Evolutionary conservation across 2,329 filamentous ascomycete species (phyloP).

Genomic region (Fusarium piperis): DNA sequence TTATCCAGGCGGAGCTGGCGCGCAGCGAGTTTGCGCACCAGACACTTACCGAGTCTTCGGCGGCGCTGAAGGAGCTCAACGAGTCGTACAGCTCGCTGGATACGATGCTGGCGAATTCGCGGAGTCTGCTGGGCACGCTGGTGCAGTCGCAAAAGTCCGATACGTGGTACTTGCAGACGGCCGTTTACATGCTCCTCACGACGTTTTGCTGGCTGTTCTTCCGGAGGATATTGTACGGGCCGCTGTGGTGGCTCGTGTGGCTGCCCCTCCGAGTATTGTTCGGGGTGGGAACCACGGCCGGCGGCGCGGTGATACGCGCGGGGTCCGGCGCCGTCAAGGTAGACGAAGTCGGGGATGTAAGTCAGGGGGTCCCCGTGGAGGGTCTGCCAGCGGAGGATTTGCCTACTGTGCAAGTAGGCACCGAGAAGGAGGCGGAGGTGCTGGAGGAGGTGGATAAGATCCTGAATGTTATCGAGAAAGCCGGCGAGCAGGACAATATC

Average conservation of each 20-base stretch:
- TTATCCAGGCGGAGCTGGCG: constrained; percentile 85
- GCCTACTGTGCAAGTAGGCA: constrained; percentile 60
- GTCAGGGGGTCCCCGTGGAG: constrained; percentile 44
- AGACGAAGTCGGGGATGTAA: constrained; percentile 41
- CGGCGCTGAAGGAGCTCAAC: constrained; percentile 80
- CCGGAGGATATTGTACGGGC: constrained; percentile 85
- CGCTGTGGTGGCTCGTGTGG: constrained; percentile 89
- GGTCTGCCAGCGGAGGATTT: constrained; percentile 54
- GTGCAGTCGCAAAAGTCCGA: constrained; percentile 93
- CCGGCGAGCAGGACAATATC: constrained; percentile 40
- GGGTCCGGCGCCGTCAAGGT: constrained; percentile 39
- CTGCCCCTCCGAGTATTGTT: constrained; percentile 78
- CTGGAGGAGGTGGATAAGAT: constrained; percentile 65
- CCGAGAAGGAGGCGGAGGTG: constrained; percentile 49
- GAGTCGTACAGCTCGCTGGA: constrained; percentile 86
- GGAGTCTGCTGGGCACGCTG: constrained; percentile 79
- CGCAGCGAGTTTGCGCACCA: constrained; percentile 91
- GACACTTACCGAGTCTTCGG: constrained; percentile 84
- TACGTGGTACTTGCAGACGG: constrained; percentile 95
- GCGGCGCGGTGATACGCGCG: constrained; percentile 60
- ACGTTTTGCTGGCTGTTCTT: constrained; percentile 90
- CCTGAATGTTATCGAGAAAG: constrained; percentile 56
- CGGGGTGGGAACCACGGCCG: constrained; percentile 64
- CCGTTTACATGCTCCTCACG: constrained; percentile 81
- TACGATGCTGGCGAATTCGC: constrained; percentile 77